Evolutionary conservation across 352 stramenopile genomes (phyloP), one percentile per base, ranked within the genome.

Genomic region (Lagenidium giganteum): DNA sequence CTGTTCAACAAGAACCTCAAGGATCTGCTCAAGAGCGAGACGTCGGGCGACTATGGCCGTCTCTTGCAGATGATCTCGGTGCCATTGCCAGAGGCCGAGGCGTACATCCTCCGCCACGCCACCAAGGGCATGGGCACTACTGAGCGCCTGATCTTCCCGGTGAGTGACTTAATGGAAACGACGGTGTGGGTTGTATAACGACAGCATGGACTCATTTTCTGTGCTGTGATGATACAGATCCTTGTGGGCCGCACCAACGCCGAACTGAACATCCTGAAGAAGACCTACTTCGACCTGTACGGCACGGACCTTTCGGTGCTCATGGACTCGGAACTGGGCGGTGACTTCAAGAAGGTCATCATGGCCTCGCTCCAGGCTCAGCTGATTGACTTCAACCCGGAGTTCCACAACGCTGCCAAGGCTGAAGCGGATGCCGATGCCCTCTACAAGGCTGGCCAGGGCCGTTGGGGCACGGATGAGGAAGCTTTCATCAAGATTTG

Each of bases 181-280:
- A 24, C 18, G 16, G 22, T 7, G 9, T 21, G 5, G 40, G 47
- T 27, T 45, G n/a, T n/a, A 41, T 9, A 14, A 30, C 35, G 17
- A 30, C 9, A 41, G 11, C 9, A 32, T 14, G 9, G 28, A 32
- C 28, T 32, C 14, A n/a, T n/a, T n/a, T n/a, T n/a, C n/a, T n/a
- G n/a, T n/a, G n/a, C n/a, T n/a, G n/a, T n/a, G n/a, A n/a, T n/a
- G n/a, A n/a, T n/a, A n/a, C n/a, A n/a, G n/a, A 58, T 78, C 12
- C 47, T 84, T 23, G 70, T 84, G 26, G 74, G 74, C 22, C 69
- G 78, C 47, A 86, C 78, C 3, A 84, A 86, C 49, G 56, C 55
- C 8, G 78, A 91, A 50, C 69, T 91, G 35, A 60, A 60, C 49
- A 87, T 91, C 49, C 67, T 91, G 37, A 88, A 88, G 61, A 84